These are phyloP conservation scores for Kodamaea kakaduensis DNA, from an alignment of 805 yeast species.

Conservation along the genomic window DNA sequence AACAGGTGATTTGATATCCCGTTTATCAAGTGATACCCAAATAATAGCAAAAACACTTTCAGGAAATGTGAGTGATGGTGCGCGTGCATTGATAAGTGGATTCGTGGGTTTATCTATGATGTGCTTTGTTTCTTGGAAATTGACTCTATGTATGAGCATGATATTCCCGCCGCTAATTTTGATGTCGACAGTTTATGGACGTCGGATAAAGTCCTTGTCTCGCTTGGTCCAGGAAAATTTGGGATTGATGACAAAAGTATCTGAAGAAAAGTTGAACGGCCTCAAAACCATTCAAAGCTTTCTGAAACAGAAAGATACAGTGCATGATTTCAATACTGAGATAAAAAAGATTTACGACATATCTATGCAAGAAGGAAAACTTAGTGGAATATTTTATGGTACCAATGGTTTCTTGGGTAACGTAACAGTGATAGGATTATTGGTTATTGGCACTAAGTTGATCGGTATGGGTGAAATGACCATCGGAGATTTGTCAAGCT, in stretches of 20 bases:
- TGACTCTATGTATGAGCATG: constrained; percentile 76
- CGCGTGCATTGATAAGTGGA: constrained; percentile 77
- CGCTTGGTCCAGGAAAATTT: constrained; percentile 76
- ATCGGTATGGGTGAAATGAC: constrained; percentile 72
- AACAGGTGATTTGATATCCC: constrained; percentile 87
- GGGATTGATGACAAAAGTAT: constrained; percentile 81
- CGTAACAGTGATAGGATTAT: constrained; percentile 66
- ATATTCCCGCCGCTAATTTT: constrained; percentile 79
- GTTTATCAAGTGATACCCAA: constrained; percentile 85
- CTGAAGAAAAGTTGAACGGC: constrained; percentile 87
- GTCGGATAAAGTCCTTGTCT: constrained; percentile 68
- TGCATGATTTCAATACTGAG: constrained; percentile 67
- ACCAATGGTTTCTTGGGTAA: constrained; percentile 84
- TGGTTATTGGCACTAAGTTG: constrained; percentile 78
- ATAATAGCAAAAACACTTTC: constrained; percentile 83
- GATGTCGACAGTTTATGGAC: constrained; percentile 80
- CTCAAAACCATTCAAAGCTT: constrained; percentile 86
- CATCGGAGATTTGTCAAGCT: constrained; percentile 85
- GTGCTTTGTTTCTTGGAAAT: constrained; percentile 78
- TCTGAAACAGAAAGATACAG: constrained; percentile 78
- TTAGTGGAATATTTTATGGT: constrained; percentile 73
- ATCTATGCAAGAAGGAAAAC: constrained; percentile 75
- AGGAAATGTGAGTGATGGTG: constrained; percentile 89
- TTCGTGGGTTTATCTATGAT: constrained; percentile 87
- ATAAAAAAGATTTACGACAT: constrained; percentile 61